phyloP scores from a whole-genome alignment of 352 stramenopile species.

The Phytopythium oedochilum region DNA sequence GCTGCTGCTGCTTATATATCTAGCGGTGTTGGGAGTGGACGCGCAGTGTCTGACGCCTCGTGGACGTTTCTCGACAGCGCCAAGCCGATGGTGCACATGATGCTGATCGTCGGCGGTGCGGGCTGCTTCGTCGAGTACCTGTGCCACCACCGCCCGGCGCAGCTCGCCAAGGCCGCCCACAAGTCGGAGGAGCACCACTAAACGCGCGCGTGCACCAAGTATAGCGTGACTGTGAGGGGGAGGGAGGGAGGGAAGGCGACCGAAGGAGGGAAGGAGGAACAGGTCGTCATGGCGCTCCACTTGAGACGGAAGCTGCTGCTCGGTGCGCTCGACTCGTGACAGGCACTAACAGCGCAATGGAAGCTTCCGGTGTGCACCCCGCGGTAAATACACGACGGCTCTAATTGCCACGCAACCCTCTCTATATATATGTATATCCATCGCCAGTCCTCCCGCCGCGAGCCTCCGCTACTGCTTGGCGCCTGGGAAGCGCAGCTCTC shows the following conservation, averaged over 20 bases:
- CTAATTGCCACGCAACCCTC: neutral
- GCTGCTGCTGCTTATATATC: neutral
- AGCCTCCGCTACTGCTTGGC: neutral
- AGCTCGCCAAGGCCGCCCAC: constrained; percentile 6
- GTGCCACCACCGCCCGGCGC: constrained; percentile 46
- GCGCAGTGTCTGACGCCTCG: constrained; percentile 1
- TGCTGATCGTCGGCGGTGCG: constrained; percentile 54
- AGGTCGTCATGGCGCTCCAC: too few species aligned
- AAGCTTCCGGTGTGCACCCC: neutral
- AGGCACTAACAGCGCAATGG: constrained; percentile 1
- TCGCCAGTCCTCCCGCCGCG: too few species aligned
- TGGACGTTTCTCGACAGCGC: constrained; percentile 24
- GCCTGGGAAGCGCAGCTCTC: constrained; percentile 37
- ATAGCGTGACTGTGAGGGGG: neutral
- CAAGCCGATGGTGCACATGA: constrained; percentile 74
- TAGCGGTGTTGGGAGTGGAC: neutral
- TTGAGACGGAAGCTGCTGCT: too few species aligned
- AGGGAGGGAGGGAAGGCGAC: neutral
- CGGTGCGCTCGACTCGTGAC: too few species aligned
- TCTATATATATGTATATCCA: too few species aligned
- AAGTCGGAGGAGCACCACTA: constrained; percentile 55
- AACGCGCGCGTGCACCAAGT: constrained; percentile 3
- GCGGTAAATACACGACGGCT: neutral
- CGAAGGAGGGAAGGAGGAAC: too few species aligned
- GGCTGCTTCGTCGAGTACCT: constrained; percentile 56